Conservation (phyloP, 495 filamentous ascomycete genomes). For the Umbilicaria muhlenbergii region DNA sequence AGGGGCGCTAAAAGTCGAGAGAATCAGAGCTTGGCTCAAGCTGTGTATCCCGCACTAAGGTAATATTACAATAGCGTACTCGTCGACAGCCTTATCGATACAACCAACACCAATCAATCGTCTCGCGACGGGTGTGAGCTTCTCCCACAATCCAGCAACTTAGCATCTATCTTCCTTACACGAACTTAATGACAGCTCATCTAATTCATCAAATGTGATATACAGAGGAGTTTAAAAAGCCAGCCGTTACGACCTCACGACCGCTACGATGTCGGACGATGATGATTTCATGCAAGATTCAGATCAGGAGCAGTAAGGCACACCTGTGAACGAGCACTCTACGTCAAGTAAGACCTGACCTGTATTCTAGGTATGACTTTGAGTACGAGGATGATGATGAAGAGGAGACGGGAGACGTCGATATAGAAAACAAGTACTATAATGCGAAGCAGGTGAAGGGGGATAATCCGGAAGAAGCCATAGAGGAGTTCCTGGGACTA, state of each 20-base stretch:
- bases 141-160: slow-evolving; percentile 16
- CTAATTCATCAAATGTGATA: slow-evolving; percentile 3
- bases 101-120: slow-evolving; percentile 24
- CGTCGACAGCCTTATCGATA: slow-evolving; percentile 10
- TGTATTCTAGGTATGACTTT: slow-evolving; percentile 62
- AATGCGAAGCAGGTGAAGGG: slow-evolving; percentile 95
- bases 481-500: slow-evolving; percentile 81
- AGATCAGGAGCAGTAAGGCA: slow-evolving; percentile 57
- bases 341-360: not conserved
- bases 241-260: slow-evolving; percentile 8
- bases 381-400: slow-evolving; percentile 91
- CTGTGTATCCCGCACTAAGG: too few species aligned
- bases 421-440: slow-evolving; percentile 99
- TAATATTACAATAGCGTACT: too few species aligned
- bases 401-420: slow-evolving; percentile 73
- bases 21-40: too few species aligned
- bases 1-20: too few species aligned
- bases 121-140: slow-evolving; percentile 24
- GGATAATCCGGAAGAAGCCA: slow-evolving; percentile 70
- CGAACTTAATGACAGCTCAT: slow-evolving; percentile 22
- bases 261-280: slow-evolving; percentile 71
- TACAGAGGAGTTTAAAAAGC: not conserved
- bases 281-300: slow-evolving; percentile 99
- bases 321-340: slow-evolving; percentile 9
- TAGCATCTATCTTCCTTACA: not conserved